Conservation (phyloP, 257 asterid genomes). For the Solanum infundibuliforme region DNA sequence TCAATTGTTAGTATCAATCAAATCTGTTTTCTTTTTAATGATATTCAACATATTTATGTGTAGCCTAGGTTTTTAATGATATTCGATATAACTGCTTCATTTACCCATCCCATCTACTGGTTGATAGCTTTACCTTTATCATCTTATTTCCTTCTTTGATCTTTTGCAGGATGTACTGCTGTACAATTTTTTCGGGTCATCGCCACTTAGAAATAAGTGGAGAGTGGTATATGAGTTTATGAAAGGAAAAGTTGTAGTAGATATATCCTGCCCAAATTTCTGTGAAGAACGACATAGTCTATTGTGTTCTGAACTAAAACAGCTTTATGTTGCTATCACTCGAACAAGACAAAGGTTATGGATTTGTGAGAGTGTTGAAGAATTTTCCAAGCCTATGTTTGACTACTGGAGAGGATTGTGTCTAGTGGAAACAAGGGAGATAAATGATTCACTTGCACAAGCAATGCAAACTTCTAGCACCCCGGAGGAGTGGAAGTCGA, state of each 20-base stretch:
- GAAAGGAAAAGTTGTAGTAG: constrained; percentile 31
- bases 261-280: constrained; percentile 36
- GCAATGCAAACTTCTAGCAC: constrained; percentile 63
- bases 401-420: constrained; percentile 51
- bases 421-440: constrained; percentile 38
- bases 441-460: constrained; percentile 42
- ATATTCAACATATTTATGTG: not conserved
- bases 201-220: constrained; percentile 60
- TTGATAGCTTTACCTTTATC: not conserved
- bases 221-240: constrained; percentile 48
- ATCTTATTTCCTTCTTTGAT: not conserved
- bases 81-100: no score
- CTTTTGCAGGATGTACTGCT: constrained; percentile 48
- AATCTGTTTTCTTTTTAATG: not conserved
- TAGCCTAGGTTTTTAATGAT: not conserved
- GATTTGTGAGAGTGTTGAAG: constrained; percentile 52
- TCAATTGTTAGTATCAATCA: not conserved
- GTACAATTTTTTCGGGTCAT: constrained; percentile 55
- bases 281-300: constrained; percentile 35
- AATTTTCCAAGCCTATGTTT: constrained; percentile 43
- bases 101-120: not conserved
- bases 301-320: constrained; percentile 60
- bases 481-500: constrained; percentile 57
- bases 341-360: constrained; percentile 66
- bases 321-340: constrained; percentile 56